A percentile compares a stretch with the other conserved stretches of the same genome.
Evolutionary conservation across 768 basidiomycete genomes (phyloP).

Genomic region (Phlebiopsis gigantea): DNA sequence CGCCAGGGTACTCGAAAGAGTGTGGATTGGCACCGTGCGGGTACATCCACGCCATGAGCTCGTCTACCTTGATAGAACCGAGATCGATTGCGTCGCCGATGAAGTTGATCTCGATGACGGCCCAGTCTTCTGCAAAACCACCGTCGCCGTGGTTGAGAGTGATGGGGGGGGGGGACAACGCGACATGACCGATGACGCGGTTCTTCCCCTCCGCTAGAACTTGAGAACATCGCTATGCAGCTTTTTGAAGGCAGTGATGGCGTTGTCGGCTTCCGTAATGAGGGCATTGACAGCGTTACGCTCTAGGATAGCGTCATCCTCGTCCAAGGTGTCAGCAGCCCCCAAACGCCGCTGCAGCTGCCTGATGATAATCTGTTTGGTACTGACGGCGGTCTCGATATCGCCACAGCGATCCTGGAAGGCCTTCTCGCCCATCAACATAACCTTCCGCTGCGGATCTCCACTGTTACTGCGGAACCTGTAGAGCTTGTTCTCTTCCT

Average conservation of each 20-base stretch:
- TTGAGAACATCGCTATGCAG: constrained; percentile 1
- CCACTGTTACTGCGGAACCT: background rate
- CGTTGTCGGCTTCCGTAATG: too few relatives aligned
- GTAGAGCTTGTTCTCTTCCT: constrained; percentile 17
- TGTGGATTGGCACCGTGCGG: constrained; percentile 10
- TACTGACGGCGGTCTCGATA: background rate
- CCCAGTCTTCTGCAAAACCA: constrained; percentile 20
- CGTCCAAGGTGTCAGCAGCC: constrained; percentile 8
- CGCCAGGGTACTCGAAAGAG: constrained; percentile 18
- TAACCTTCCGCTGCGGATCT: constrained; percentile 9
- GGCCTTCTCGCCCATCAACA: constrained; percentile 15
- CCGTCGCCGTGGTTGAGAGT: constrained; percentile 8
- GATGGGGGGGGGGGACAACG: constrained; percentile 21
- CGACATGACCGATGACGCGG: constrained; percentile 23
- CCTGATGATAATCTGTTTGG: background rate
- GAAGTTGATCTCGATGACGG: constrained; percentile 25
- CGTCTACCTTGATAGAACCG: constrained; percentile 8
- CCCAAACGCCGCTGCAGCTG: constrained; percentile 7
- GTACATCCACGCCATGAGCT: constrained; percentile 14
- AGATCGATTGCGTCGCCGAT: constrained; percentile 21
- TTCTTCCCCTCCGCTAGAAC: constrained; percentile 5
- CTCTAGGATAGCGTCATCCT: too few relatives aligned
- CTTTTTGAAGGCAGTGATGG: background rate
- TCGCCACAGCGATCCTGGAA: constrained; percentile 5
- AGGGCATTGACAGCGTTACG: too few relatives aligned